Conservation (phyloP, 192 early-diverging fungal genomes). For the Chytriomyces hyalinus region DNA sequence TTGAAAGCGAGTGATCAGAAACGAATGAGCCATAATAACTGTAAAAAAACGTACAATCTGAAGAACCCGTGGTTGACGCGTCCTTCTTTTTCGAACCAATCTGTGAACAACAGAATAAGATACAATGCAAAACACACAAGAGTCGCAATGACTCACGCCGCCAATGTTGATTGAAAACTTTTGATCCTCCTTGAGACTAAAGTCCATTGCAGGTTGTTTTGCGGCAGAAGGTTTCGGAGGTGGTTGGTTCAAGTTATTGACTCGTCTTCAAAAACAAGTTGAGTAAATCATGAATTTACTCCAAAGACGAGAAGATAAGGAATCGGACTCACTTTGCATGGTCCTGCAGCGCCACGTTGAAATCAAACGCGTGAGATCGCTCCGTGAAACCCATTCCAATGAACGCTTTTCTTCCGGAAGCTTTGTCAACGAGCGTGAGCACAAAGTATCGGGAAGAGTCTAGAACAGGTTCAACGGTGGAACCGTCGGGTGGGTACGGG, state of each 20-base stretch:
- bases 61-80: neutral
- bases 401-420: constrained; percentile 78
- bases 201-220: constrained; percentile 68
- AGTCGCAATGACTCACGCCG: constrained; percentile 41
- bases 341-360: constrained; percentile 89
- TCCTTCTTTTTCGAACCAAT: constrained; percentile 17
- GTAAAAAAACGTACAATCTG: constrained; percentile 18
- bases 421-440: constrained; percentile 67
- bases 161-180: constrained; percentile 79
- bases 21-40: neutral
- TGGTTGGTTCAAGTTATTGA: constrained; percentile 6
- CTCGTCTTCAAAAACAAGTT: neutral
- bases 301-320: neutral
- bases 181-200: constrained; percentile 79
- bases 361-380: constrained; percentile 83
- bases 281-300: neutral
- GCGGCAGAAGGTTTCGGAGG: neutral
- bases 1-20: neutral
- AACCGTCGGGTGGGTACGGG: constrained; percentile 71
- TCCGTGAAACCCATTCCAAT: constrained; percentile 87
- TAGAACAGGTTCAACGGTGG: constrained; percentile 76
- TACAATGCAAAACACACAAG: neutral
- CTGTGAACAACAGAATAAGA: neutral
- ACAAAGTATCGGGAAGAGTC: constrained; percentile 91
- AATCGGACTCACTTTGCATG: constrained; percentile 62